Base-by-base conservation (phyloP, 768 basidiomycete species). In the Lactarius deliciosus region DNA sequence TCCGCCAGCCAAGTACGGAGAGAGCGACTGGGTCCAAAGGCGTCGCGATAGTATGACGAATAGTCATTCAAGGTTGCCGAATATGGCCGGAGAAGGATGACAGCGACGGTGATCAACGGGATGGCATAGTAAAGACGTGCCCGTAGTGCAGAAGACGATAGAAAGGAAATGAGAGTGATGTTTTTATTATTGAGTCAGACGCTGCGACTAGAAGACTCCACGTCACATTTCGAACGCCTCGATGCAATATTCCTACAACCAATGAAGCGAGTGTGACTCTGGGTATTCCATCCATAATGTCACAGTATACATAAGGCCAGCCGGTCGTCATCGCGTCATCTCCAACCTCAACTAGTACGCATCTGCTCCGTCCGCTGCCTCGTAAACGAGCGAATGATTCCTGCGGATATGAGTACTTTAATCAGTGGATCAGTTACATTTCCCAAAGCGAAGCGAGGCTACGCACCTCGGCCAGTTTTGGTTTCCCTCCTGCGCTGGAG, bases 381-480 rank as follows among this genome's bases (percentile, higher is more conserved):
- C 25, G 25, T 28, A 28, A 28, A 28, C 25, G 25, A 28, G 25
- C 25, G 25, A 28, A 28, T 28, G 25, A 28, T 28, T 28, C 25
- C 25, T 28, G 2, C 25, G 25, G 25, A 28, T 28, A 28, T 28
- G 25, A 82, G 65, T 83, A 84, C 83, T 83, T 66, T 38, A 5
- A 7, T 1, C 54, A 20, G 20, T 45, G 9, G 36, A 18, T 53
- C 13, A 50, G 47, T 50, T 43, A 28, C 25, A 28, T 16, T 16
- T 11, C 25, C 50, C 11, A 34, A 34, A 47, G n/a, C 45, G n/a
- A 47, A 10, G 45, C 18, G 18, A 47, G 3, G 40, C 7, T 15
- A 41, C 61, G 0, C 69, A 81, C 81, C 76, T 82, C 80, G 20
- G 78, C 72, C 36, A 82, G 73, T 28, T 76, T 77, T 1, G 82